phyloP scores from a whole-genome alignment of 768 basidiomycete species.

The Mycena amicta region DNA sequence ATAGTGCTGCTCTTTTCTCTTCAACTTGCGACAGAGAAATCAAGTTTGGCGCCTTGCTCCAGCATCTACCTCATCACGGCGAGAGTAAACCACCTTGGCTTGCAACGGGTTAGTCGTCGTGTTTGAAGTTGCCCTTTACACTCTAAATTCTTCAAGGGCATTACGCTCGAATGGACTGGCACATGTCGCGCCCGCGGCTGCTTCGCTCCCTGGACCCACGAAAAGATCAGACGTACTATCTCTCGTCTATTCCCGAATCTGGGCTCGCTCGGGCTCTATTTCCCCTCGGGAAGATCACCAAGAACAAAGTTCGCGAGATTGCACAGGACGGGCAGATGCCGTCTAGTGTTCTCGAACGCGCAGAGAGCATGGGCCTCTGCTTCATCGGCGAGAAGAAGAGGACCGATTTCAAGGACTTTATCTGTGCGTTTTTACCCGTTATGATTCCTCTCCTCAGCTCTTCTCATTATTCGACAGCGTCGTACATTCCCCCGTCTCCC shows the following conservation, averaged over 20 bases:
- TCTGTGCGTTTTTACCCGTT: slow-evolving; percentile 52
- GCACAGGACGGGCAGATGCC: slow-evolving; percentile 64
- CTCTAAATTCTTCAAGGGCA: slow-evolving; percentile 56
- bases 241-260: slow-evolving; percentile 72
- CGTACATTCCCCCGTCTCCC: slow-evolving; percentile 71
- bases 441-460: neutral
- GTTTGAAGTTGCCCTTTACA: neutral
- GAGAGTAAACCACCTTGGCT: slow-evolving; percentile 56
- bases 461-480: too few relatives aligned
- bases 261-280: slow-evolving; percentile 71
- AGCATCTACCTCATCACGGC: slow-evolving; percentile 46
- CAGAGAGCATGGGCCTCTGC: slow-evolving; percentile 94
- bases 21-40: slow-evolving; percentile 60
- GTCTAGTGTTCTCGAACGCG: slow-evolving; percentile 59
- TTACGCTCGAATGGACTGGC: slow-evolving; percentile 76
- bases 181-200: slow-evolving; percentile 50
- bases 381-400: neutral
- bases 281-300: slow-evolving; percentile 68
- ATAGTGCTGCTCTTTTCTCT: neutral
- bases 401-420: slow-evolving; percentile 19
- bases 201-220: slow-evolving; percentile 54
- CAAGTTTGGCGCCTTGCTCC: slow-evolving; percentile 85
- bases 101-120: slow-evolving; percentile 67
- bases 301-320: slow-evolving; percentile 70
- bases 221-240: slow-evolving; percentile 94